Percentiles rank a stretch among this genome's conserved stretches.
These are phyloP conservation scores for Mucor plumbeus DNA, from an alignment of 371 early-diverging fungal genomes.

Conservation along the genomic window DNA sequence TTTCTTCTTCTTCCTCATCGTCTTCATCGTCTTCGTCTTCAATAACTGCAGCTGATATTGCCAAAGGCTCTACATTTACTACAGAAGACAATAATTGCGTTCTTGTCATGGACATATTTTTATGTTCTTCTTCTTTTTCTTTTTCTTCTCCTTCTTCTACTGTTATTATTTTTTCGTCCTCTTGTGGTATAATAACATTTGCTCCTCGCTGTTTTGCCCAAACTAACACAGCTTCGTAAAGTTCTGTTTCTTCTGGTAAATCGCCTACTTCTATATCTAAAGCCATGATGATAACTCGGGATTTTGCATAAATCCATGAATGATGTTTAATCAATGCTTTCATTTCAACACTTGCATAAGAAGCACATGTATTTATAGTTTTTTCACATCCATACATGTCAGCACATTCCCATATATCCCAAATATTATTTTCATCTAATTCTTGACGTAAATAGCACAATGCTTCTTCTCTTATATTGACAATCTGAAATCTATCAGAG, in stretches of 20 bases:
- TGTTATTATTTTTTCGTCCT: background rate
- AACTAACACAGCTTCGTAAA: slow-evolving; percentile 54
- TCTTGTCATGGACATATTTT: slow-evolving; percentile 14
- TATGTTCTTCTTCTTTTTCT: background rate
- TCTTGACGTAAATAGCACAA: slow-evolving; percentile 51
- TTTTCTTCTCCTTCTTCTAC: background rate
- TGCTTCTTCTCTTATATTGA: slow-evolving; percentile 52
- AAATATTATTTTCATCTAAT: slow-evolving; percentile 49
- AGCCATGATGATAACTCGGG: slow-evolving; percentile 50
- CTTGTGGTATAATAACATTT: slow-evolving; percentile 15
- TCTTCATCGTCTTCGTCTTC: slow-evolving; percentile 18
- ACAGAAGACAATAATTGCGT: slow-evolving; percentile 16
- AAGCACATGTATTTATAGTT: slow-evolving; percentile 44
- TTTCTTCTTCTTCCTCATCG: background rate
- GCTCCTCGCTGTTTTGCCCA: slow-evolving; percentile 50
- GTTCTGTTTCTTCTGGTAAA: slow-evolving; percentile 49
- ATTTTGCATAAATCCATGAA: slow-evolving; percentile 51
- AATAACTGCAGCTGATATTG: slow-evolving; percentile 13
- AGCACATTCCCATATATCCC: slow-evolving; percentile 64
- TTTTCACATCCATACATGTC: slow-evolving; percentile 46
- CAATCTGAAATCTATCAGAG: slow-evolving; percentile 59
- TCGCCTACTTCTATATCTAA: slow-evolving; percentile 54
- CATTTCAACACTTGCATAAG: slow-evolving; percentile 47
- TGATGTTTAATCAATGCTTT: slow-evolving; percentile 42
- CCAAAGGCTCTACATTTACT: slow-evolving; percentile 17